Evolutionary conservation across 148 eudicot species (phyloP).

Genomic region (Nepenthes mirabilis): DNA sequence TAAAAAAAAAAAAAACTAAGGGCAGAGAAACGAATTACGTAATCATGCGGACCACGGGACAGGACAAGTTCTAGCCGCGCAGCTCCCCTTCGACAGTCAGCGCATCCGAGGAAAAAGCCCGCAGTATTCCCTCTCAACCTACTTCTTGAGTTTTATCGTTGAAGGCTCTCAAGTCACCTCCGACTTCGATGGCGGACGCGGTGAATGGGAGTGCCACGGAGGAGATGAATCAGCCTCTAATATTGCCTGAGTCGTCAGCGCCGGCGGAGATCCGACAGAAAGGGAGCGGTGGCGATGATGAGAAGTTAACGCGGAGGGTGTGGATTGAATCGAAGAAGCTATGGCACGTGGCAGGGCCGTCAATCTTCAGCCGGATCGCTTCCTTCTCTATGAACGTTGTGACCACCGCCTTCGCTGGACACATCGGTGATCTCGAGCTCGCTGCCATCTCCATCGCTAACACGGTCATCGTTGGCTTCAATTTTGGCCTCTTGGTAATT

Average conservation of each 20-base stretch:
- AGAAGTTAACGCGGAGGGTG: constrained; percentile 8
- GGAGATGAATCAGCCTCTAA: not conserved
- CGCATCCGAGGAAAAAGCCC: too few species aligned
- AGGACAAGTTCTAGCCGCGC: too few species aligned
- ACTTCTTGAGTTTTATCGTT: too few species aligned
- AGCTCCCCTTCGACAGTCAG: too few species aligned
- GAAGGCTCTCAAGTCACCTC: not conserved
- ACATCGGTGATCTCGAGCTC: constrained; percentile 3
- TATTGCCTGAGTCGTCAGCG: not conserved
- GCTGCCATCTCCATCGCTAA: constrained; percentile 1
- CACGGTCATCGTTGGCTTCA: not conserved
- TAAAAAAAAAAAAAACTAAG: too few species aligned
- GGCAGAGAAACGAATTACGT: too few species aligned
- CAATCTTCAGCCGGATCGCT: constrained; percentile 19
- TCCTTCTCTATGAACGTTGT: constrained; percentile 12
- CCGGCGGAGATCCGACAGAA: not conserved
- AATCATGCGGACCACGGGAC: too few species aligned
- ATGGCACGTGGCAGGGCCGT: constrained; percentile 24
- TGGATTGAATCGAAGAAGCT: constrained; percentile 23
- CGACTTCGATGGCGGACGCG: too few species aligned
- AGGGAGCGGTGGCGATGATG: not conserved
- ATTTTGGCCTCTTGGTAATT: not conserved
- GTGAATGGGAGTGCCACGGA: not conserved
- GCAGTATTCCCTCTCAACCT: too few species aligned
- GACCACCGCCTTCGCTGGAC: constrained; percentile 25